Evolutionary conservation across 176 grass and related monocot species (phyloP), one percentile per base, ranked within the genome.

Genomic region (Coix lacrymajobi): DNA sequence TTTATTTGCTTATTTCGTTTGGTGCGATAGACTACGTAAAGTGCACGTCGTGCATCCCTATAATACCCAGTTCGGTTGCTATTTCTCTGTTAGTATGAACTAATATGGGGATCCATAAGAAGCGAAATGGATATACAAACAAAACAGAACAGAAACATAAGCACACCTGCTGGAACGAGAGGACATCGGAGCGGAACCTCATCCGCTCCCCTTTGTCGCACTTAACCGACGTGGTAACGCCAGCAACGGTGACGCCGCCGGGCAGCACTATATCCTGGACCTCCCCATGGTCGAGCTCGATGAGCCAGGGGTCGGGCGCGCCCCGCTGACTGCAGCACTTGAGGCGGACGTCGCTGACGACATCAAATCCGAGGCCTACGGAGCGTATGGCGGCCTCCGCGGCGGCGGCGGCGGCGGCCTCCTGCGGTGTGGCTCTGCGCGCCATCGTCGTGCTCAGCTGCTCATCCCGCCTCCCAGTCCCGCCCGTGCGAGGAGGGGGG

Each of bases 121-220:
- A 62, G 6, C 15, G 29, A 49, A 79, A n/a, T 57, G 52, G 52
- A 24, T 43, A 24, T 58, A 56, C 2, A 22, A 15, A 3, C 6
- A 37, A 3, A 37, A 5, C n/a, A 20, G 20, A 64, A 4, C 19
- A 20, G 64, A 37, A 25, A 0, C 58, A 69, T 5, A 40, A 68
- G 19, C 49, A 75, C 67, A 98, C 96, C 93, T 98, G 93, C 80
- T 98, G 96, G 65, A 98, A 98, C 17, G 96, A 88, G 4, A 98
- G 79, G 31, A 98, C 93, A 76, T 98, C 91, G 4, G 96, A 95
- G 4, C 89, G 88, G 84, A 95, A 98, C 44, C 90, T 84, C 56
- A 84, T 92, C 8, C 93, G 81, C 30, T 98, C 96, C 26, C 96
- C 96, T 70, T 98, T 98, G 56, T 98, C 96, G 31, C 93, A 98